These are phyloP conservation scores for Termitomyces sp. DNA, from an alignment of 768 basidiomycete genomes.

Conservation along the genomic window DNA sequence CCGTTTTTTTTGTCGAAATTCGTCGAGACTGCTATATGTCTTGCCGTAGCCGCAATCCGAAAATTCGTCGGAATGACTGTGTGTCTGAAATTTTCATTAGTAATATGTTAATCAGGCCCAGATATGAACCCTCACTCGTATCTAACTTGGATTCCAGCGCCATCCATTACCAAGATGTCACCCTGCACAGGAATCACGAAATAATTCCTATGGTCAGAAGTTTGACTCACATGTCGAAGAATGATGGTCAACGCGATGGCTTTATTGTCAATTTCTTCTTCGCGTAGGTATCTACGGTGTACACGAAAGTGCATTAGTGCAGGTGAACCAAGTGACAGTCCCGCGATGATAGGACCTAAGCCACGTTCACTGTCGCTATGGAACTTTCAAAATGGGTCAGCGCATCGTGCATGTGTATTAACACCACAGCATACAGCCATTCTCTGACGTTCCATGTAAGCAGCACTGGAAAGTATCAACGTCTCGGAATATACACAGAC, in stretches of 20 bases:
- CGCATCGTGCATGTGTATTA: not conserved
- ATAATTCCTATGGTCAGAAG: conserved; percentile 2
- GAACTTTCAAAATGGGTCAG: conserved; percentile 40
- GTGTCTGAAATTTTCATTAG: conserved; percentile 42
- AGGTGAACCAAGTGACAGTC: conserved; percentile 70
- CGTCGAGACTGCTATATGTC: conserved; percentile 43
- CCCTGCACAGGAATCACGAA: conserved; percentile 39
- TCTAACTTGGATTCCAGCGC: conserved; percentile 55
- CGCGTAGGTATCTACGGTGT: conserved; percentile 28
- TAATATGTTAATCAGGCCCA: not conserved
- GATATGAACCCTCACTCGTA: conserved; percentile 53
- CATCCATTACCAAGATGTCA: conserved; percentile 77
- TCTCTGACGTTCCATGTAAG: conserved; percentile 81
- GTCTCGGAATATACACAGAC: not conserved
- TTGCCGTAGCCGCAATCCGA: conserved; percentile 77
- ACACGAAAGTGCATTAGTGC: conserved; percentile 78
- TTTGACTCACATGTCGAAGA: conserved; percentile 55
- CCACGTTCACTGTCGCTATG: conserved; percentile 77
- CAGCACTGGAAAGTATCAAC: conserved; percentile 39
- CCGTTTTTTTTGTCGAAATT: not conserved
- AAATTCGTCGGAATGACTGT: conserved; percentile 72
- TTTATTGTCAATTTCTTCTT: conserved; percentile 22
- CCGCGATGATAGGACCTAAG: conserved; percentile 67
- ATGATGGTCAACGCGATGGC: conserved; percentile 47
- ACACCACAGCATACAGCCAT: conserved; percentile 57